Conservation (phyloP, 192 early-diverging fungal species). For the Podila clonocystis region DNA sequence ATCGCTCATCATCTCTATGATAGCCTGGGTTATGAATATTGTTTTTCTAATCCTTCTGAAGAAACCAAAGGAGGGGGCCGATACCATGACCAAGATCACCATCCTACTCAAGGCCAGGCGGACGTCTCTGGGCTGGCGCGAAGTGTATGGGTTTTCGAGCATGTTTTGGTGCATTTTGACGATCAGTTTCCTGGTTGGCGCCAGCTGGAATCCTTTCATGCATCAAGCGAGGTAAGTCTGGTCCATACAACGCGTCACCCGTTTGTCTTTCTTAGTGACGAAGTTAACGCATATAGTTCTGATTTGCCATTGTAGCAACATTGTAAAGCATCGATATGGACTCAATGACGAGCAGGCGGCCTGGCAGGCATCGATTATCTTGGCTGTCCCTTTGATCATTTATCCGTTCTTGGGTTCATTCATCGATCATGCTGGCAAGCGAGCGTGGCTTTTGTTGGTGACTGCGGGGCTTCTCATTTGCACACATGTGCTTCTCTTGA, state of each 20-base stretch:
- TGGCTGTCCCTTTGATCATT: slow-evolving; percentile 73
- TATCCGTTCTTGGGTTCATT: slow-evolving; percentile 78
- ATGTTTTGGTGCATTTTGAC: slow-evolving; percentile 54
- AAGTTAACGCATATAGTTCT: neutral
- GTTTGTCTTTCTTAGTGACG: neutral
- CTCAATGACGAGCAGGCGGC: slow-evolving; percentile 69
- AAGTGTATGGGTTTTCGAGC: slow-evolving; percentile 53
- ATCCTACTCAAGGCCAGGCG: slow-evolving; percentile 35
- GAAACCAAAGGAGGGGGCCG: slow-evolving; percentile 46
- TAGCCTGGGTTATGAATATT: slow-evolving; percentile 77
- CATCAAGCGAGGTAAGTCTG: slow-evolving; percentile 53
- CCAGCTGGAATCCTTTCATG: slow-evolving; percentile 53
- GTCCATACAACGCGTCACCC: too few relatives aligned
- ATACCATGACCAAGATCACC: slow-evolving; percentile 41
- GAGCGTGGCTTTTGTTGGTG: slow-evolving; percentile 57
- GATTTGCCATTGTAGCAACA: slow-evolving; percentile 58
- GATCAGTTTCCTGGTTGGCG: slow-evolving; percentile 52
- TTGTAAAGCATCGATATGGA: slow-evolving; percentile 76
- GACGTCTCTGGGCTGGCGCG: slow-evolving; percentile 47
- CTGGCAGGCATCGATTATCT: slow-evolving; percentile 71
- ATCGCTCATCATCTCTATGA: slow-evolving; percentile 68
- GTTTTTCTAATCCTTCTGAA: slow-evolving; percentile 69
- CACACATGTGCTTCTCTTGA: slow-evolving; percentile 28
- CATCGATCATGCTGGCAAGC: slow-evolving; percentile 72
- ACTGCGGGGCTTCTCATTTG: slow-evolving; percentile 28